Base-by-base conservation (phyloP, 495 filamentous ascomycete species). In the Entonaema liquescens region DNA sequence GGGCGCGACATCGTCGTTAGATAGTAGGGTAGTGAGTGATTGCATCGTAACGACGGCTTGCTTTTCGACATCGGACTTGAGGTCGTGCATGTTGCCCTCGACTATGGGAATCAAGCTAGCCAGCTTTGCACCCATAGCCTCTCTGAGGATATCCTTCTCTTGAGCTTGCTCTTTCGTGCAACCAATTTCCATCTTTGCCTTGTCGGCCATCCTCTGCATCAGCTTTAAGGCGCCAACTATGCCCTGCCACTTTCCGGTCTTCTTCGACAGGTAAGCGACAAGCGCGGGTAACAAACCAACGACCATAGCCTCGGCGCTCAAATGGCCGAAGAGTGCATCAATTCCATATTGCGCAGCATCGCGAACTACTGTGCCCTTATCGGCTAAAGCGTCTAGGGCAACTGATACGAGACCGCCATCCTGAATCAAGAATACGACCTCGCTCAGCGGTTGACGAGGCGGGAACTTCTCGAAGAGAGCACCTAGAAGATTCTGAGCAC, bases 1-100 rank as follows among this genome's bases (percentile, higher is more conserved):
- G 29, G 94, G 94, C 36, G 90, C 90, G 33, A 99, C 93, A 79
- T 99, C 95, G 80, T 99, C 95, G 83, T 99, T 99, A 72, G 93
- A 93, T 35, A 99, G 87, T 1, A 99, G 88, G 11, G 92, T 92
- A 11, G 93, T 96, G 42, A 99, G 81, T 28, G 92, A 92, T 65
- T 87, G 92, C 93, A 98, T 98, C 11, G 94, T 92, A 81, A 93
- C 92, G 79, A 90, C 80, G 23, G 96, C 90, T 80, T 94, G 91
- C 83, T 97, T 97, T 72, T 90, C 88, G 53, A 91, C 94, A 68
- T 99, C 95, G 61, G 83, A 73, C 84, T 98, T 99, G 69, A 99
- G 83, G 79, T 99, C 96, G 77, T 97, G 92, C 94, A 99, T 98
- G 67, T 93, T 94, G 52, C 84, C 85, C 82, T 99, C 95, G 31